A percentile compares a stretch with the other conserved stretches of the same genome.
Evolutionary conservation across 2,329 filamentous ascomycete species (phyloP).

Genomic region (Teratosphaeria nubilosa): DNA sequence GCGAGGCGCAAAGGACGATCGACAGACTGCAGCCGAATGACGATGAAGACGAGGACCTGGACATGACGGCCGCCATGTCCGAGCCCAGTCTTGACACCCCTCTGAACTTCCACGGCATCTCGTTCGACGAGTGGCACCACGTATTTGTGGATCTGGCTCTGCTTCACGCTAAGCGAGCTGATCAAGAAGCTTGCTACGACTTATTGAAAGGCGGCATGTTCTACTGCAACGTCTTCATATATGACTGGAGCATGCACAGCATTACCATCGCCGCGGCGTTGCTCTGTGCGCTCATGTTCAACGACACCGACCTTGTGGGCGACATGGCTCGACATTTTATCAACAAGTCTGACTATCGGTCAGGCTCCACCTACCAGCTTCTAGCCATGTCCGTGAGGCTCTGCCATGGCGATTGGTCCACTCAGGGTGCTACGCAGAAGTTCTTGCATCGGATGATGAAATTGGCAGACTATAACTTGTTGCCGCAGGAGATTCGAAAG

Average conservation of each 20-base stretch:
- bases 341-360: conserved; percentile 58
- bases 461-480: conserved; percentile 63
- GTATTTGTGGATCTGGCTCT: conserved; percentile 83
- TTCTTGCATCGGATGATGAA: conserved; percentile 88
- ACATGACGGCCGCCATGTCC: not conserved
- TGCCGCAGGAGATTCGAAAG: conserved; percentile 42
- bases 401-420: conserved; percentile 56
- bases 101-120: conserved; percentile 61
- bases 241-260: conserved; percentile 29
- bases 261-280: conserved; percentile 17
- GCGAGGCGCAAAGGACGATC: not conserved
- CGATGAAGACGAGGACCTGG: conserved; percentile 1
- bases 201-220: conserved; percentile 62
- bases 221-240: conserved; percentile 76
- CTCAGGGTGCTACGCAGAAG: conserved; percentile 79
- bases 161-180: conserved; percentile 57
- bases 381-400: conserved; percentile 70
- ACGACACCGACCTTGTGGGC: conserved; percentile 66
- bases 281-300: conserved; percentile 69
- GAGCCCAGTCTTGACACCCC: conserved; percentile 25
- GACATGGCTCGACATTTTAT: conserved; percentile 74
- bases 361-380: conserved; percentile 73
- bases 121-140: conserved; percentile 78
- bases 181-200: conserved; percentile 64
- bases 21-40: not conserved